Base-by-base conservation (phyloP, 768 basidiomycete genomes). In the Suillus weaverae region DNA sequence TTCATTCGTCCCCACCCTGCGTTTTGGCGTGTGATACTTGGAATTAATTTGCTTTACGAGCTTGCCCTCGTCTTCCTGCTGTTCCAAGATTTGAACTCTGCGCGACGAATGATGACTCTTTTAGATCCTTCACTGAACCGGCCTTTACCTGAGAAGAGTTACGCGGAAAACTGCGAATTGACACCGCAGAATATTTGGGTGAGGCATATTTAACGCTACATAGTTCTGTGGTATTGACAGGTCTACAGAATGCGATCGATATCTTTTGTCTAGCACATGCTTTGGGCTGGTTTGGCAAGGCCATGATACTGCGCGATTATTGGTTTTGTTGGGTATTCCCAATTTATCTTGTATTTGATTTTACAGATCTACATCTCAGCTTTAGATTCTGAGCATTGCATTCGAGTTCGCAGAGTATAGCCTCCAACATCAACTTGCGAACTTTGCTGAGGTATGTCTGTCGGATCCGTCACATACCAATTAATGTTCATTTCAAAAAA, bases 371-470 rank as follows among this genome's bases (percentile, higher is more conserved):
- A 70, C 38, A 57, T 56, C 67, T 68, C 59, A 67, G 66, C 44
- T 44, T 68, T 70, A 94, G 92, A 94, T 94, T 70, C 77, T 95
- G 65, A 93, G 91, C 74, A 84, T 95, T 61, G 91, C 92, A 26
- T 95, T 95, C 69, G 92, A 95, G 74, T 82, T 95, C 38, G 93
- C 93, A 22, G 92, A 95, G 75, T 95, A 95, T 78, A 92, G 90
- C 63, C 76, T 95, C 16, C 89, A 92, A 72, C 92, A 95, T 75
- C 92, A 95, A 72, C 77, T 95, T n/a, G 81, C 92, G 30, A 95
- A 95, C 73, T 94, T 95, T 73, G 88, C 85, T 57, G 92, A 95
- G 86, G 92, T 91, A 77, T 61, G 85, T 75, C 67, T 41, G 63
- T 62, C 65, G 56, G 63, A 50, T 44, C 43, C 33, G 51, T 54